phyloP scores from a whole-genome alignment of 352 stramenopile species.

The Globisporangium middletonii region DNA sequence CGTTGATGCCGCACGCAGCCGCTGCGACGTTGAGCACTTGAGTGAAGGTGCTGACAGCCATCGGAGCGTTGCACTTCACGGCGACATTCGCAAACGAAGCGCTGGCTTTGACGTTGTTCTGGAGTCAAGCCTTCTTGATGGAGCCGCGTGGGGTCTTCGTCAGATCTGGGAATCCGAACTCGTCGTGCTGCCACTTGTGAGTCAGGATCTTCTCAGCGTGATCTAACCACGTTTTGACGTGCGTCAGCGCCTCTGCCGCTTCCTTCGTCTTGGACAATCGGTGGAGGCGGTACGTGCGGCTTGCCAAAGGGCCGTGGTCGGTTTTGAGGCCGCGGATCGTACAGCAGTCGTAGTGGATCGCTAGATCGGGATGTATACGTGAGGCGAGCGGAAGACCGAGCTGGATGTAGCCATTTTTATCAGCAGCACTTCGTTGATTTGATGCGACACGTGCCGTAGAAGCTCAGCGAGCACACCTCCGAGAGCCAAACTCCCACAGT shows the following conservation, averaged over 20 bases:
- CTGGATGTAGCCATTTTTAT: constrained; percentile 13
- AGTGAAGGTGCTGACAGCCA: too few relatives aligned
- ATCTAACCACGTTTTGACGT: not conserved
- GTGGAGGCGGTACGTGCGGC: constrained; percentile 8
- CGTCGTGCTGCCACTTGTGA: constrained; percentile 1
- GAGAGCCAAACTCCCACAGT: constrained; percentile 14
- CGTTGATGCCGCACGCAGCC: not conserved
- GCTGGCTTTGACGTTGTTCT: not conserved
- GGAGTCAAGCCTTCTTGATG: constrained; percentile 2
- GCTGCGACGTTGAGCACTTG: not conserved
- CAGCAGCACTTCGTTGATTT: constrained; percentile 8
- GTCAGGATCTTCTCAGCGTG: not conserved
- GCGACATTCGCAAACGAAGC: not conserved
- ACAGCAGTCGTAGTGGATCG: constrained; percentile 10
- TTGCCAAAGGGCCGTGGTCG: not conserved
- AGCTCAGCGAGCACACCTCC: constrained; percentile 1
- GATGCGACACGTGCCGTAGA: constrained; percentile 21
- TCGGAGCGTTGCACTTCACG: not conserved
- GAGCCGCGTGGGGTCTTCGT: not conserved
- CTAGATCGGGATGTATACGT: too few relatives aligned
- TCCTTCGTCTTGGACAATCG: not conserved
- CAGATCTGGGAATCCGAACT: not conserved
- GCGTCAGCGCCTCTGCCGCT: not conserved
- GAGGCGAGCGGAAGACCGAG: not conserved
- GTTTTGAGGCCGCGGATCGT: not conserved